Evolutionary conservation across 768 basidiomycete genomes (phyloP).

Genomic region (Floccularia luteovirens): DNA sequence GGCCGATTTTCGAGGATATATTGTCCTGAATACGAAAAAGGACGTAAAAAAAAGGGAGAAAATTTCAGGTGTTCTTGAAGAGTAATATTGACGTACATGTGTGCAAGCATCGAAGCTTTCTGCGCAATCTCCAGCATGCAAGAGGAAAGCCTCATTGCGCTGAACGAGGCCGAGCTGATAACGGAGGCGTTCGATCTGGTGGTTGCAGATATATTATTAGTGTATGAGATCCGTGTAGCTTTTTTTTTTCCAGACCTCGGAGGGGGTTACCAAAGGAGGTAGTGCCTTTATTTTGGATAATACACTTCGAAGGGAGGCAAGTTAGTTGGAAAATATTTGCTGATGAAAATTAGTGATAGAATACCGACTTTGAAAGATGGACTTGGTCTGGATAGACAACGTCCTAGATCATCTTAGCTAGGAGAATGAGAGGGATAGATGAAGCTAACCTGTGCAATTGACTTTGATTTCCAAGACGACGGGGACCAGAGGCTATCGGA

Average conservation of each 20-base stretch:
- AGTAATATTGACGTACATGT: conserved; percentile 41
- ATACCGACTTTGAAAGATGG: conserved; percentile 47
- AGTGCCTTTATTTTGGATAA: conserved; percentile 69
- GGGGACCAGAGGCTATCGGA: conserved; percentile 55
- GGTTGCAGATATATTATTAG: conserved; percentile 7
- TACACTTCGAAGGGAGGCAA: conserved; percentile 40
- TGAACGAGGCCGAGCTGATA: conserved; percentile 77
- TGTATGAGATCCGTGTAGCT: conserved; percentile 20
- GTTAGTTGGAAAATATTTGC: neutral
- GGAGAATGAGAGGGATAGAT: conserved; percentile 1
- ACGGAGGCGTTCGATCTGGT: conserved; percentile 78
- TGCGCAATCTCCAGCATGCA: conserved; percentile 98
- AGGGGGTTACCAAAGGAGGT: conserved; percentile 88
- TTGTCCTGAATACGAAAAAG: conserved; percentile 48
- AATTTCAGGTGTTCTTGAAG: neutral
- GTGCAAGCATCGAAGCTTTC: conserved; percentile 92
- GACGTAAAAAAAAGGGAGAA: conserved; percentile 5
- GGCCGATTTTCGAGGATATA: conserved; percentile 80
- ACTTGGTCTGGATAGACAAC: conserved; percentile 65
- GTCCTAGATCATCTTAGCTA: conserved; percentile 30
- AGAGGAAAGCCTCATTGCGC: conserved; percentile 81
- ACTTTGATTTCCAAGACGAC: conserved; percentile 72
- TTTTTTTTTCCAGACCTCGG: conserved; percentile 56
- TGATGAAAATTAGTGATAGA: neutral
- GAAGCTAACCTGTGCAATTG: conserved; percentile 61